Percentiles rank a stretch among this genome's conserved stretches.
These are phyloP conservation scores for Polyplosphaeria fusca DNA, from an alignment of 495 filamentous ascomycete genomes.

Conservation along the genomic window DNA sequence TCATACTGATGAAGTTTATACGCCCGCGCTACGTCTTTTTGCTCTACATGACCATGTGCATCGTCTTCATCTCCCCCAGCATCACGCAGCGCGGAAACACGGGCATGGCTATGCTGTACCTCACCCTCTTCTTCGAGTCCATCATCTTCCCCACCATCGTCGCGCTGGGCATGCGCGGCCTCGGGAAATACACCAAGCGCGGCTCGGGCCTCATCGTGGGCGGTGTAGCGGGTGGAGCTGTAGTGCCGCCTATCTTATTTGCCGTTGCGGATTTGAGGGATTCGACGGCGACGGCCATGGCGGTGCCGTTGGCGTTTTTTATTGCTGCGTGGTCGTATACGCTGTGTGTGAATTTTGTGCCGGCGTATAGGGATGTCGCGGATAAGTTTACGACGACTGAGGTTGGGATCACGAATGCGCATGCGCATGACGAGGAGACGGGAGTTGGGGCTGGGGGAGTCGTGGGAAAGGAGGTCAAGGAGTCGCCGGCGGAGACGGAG, in stretches of 20 bases:
- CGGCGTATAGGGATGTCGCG: conserved; percentile 55
- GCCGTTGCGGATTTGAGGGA: conserved; percentile 46
- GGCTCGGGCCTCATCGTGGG: conserved; percentile 57
- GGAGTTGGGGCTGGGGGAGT: background rate
- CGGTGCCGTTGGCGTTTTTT: conserved; percentile 58
- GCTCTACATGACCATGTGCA: conserved; percentile 35
- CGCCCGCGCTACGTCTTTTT: conserved; percentile 54
- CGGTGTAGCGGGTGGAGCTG: conserved; percentile 54
- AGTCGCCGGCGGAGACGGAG: background rate
- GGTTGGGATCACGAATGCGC: conserved; percentile 47
- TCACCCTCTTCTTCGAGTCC: conserved; percentile 60
- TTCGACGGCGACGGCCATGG: conserved; percentile 52
- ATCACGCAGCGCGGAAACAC: conserved; percentile 42
- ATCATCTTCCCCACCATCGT: conserved; percentile 64
- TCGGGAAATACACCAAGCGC: conserved; percentile 59
- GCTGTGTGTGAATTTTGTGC: conserved; percentile 61
- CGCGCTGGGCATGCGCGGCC: conserved; percentile 57
- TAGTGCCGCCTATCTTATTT: conserved; percentile 51
- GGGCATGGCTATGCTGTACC: conserved; percentile 54
- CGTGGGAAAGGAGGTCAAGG: conserved; percentile 7
- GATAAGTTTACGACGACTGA: conserved; percentile 57
- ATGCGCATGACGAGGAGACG: conserved; percentile 35
- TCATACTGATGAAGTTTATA: conserved; percentile 51
- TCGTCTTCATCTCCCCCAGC: conserved; percentile 39
- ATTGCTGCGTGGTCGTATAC: conserved; percentile 59